Base-by-base conservation (phyloP, 1,284 basidiomycete species). In the Kalmanozyma brasiliensis region DNA sequence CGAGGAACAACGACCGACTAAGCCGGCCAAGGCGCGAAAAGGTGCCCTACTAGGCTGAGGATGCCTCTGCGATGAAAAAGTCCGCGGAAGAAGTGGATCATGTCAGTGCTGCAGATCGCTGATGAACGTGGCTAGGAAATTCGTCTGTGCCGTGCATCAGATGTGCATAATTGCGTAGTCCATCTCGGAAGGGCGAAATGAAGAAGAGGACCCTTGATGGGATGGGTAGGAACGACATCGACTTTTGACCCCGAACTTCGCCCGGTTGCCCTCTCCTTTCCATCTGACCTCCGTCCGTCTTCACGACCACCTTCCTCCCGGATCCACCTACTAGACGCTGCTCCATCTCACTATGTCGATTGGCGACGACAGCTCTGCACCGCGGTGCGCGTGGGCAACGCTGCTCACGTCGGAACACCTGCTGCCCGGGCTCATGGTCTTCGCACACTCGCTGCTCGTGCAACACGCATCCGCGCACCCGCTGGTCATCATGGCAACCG, bases 371-470 rank as follows among this genome's bases (percentile, higher is more conserved):
- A 17, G 8, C 11, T 33, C 23, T 8, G 26, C 24, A 17, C 40
- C 51, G 16, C 19, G 14, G 9, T 64, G 65, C 16, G 71, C 71
- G 14, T 78, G 77, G 77, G 77, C 73, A 8, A 77, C 77, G 23
- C 53, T 78, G 34, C 52, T 77, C 46, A 78, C 77, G 2, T 70
- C 67, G 14, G 77, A 77, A 34, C 64, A 69, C 24, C 67, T 77
- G 20, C 52, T 77, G 16, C 77, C 77, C 1, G 73, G 75, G 1
- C 26, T 78, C 11, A 56, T 73, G 26, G 75, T 78, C 3, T 75
- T 78, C 20, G 67, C 74, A 4, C 62, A 73, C 8, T 67, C 69
- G 2, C 48, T 78, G 37, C 53, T 78, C 11, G 60, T 67, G 10
- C 42, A 65, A 14, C 60, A 73, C 49, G 33, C 35, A 0, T 73